These are phyloP conservation scores for Vitis cinerea DNA, from an alignment of 164 flowering plant genomes.

Conservation along the genomic window DNA sequence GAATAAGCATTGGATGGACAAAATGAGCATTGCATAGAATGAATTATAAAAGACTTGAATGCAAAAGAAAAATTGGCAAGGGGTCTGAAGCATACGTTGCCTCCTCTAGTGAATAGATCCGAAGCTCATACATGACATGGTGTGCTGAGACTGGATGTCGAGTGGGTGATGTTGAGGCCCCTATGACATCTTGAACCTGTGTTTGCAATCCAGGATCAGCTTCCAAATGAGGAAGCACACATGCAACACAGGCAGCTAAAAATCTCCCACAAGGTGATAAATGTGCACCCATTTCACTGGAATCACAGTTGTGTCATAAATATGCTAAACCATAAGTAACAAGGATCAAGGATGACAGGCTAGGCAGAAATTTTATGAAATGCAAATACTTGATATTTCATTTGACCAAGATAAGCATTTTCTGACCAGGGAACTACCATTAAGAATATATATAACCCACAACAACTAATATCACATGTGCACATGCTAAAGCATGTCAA, in stretches of 20 bases:
- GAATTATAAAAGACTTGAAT: background rate
- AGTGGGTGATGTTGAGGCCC: constrained; percentile 85
- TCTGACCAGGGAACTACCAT: too few species aligned
- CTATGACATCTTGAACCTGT: constrained; percentile 53
- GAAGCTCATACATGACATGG: constrained; percentile 91
- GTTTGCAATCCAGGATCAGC: constrained; percentile 72
- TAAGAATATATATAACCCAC: too few species aligned
- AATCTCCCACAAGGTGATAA: constrained; percentile 99
- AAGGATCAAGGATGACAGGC: too few species aligned
- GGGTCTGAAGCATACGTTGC: constrained; percentile 62
- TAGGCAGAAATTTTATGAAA: too few species aligned
- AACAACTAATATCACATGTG: too few species aligned
- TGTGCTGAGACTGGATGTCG: constrained; percentile 93
- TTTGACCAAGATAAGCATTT: too few species aligned
- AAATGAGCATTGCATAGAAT: too few species aligned
- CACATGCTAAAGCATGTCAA: too few species aligned
- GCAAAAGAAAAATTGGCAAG: background rate
- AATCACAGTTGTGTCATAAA: constrained; percentile 3
- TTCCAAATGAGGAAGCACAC: constrained; percentile 76
- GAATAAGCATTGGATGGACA: background rate
- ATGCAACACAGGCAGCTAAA: constrained; percentile 98
- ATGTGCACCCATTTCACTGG: constrained; percentile 99
- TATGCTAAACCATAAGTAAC: background rate
- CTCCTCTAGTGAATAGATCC: constrained; percentile 94
- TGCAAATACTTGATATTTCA: too few species aligned